phyloP scores from a whole-genome alignment of 768 basidiomycete genomes.

The Auricularia sp. region DNA sequence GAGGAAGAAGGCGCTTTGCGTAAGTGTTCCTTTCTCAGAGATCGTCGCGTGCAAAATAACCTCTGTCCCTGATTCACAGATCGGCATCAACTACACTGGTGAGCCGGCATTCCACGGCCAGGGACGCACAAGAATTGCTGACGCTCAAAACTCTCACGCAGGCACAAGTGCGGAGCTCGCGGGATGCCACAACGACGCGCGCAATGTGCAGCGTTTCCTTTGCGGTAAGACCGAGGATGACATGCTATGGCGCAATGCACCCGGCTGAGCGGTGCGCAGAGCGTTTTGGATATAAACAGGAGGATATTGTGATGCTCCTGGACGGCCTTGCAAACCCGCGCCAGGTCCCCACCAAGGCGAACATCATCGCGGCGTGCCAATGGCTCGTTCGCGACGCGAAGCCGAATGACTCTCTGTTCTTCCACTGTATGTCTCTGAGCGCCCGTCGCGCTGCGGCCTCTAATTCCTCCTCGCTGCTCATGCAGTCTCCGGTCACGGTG shows the following conservation, averaged over 20 bases:
- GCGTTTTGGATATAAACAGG: slow-evolving; percentile 45
- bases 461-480: background rate
- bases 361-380: slow-evolving; percentile 78
- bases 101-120: background rate
- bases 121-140: too few relatives aligned
- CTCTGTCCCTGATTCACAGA: slow-evolving; percentile 29
- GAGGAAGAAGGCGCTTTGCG: slow-evolving; percentile 78
- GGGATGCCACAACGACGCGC: slow-evolving; percentile 90
- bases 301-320: slow-evolving; percentile 79
- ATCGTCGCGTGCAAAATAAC: background rate
- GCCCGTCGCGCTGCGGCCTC: background rate
- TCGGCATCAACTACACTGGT: slow-evolving; percentile 79
- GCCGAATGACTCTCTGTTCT: slow-evolving; percentile 80
- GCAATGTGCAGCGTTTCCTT: slow-evolving; percentile 45
- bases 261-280: background rate
- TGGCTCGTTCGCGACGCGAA: slow-evolving; percentile 81
- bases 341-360: slow-evolving; percentile 62
- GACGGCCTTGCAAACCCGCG: slow-evolving; percentile 60
- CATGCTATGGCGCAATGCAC: background rate
- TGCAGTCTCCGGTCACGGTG: slow-evolving; percentile 87
- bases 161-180: slow-evolving; percentile 50
- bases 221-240: background rate
- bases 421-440: slow-evolving; percentile 54
- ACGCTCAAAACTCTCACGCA: background rate
- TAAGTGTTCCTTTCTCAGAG: slow-evolving; percentile 26